Percentiles rank a stretch among this genome's conserved stretches.
Conservation (phyloP, 164 flowering plant genomes). For the Malania oleifera region DNA sequence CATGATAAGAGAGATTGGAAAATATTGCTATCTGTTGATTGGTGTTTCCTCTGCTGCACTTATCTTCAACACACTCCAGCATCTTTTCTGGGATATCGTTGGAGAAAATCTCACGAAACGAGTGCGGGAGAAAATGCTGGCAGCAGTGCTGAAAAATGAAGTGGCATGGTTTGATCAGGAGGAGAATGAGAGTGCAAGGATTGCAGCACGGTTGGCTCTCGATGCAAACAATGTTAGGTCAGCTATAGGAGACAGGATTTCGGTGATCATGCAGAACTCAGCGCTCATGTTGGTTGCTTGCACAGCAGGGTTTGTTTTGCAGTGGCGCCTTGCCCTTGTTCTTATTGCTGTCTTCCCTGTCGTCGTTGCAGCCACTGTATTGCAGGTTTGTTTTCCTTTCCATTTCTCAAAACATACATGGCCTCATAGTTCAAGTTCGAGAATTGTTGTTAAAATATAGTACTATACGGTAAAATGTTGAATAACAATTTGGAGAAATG, state of each 20-base stretch:
- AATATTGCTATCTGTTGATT: constrained; percentile 81
- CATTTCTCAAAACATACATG: background rate
- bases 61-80: constrained; percentile 84
- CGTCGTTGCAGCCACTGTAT: constrained; percentile 93
- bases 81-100: constrained; percentile 90
- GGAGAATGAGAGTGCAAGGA: constrained; percentile 85
- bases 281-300: constrained; percentile 93
- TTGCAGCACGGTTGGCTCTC: constrained; percentile 86
- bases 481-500: background rate
- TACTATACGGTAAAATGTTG: background rate
- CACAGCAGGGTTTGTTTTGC: constrained; percentile 87
- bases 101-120: constrained; percentile 92
- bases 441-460: background rate
- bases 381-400: constrained; percentile 56
- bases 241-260: constrained; percentile 92
- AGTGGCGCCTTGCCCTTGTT: constrained; percentile 97
- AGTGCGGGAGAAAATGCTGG: constrained; percentile 88
- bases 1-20: constrained; percentile 72
- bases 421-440: background rate
- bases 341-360: constrained; percentile 93
- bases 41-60: constrained; percentile 94
- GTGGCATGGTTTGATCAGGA: constrained; percentile 97
- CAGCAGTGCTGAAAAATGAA: constrained; percentile 82
- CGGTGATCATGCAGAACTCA: constrained; percentile 95
- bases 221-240: constrained; percentile 95